Base-by-base conservation (phyloP, 2,329 filamentous ascomycete species). In the Metarhizium sp. region DNA sequence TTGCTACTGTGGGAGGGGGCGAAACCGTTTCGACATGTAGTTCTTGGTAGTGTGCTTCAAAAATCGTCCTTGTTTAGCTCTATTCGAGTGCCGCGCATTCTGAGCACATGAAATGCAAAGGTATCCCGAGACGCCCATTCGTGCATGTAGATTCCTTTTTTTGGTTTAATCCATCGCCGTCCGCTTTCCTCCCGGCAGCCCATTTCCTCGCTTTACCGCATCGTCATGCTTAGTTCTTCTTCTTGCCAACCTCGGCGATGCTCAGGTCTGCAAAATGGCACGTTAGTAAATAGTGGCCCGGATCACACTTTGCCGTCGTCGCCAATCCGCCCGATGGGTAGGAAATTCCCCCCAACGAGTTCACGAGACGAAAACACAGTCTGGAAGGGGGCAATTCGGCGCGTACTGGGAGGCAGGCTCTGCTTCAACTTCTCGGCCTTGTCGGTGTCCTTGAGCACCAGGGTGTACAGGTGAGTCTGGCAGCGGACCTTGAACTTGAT, bases 401-500 rank as follows among this genome's bases (percentile, higher is more conserved):
- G 79, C 90, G 71, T 92, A 99, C 94, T 89, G 69, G 94, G 95
- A 71, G 94, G 95, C 64, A 99, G 84, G 75, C 86, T 91, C 85
- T 97, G 92, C 91, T 96, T 97, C 68, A 99, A 87, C 89, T 99
- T 99, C 82, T 97, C 94, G 78, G 92, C 95, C 90, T 97, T 97
- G 75, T 96, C 94, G 72, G 85, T 84, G 80, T 99, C 94, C 86
- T 96, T 96, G 71, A 99, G 87, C 75, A 95, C 89, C 69, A 99
- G 87, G 68, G 94, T 96, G 88, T 99, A 99, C 68, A 99, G 83
- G 83, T 94, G 86, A 72, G 86, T 85, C 75, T 90, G 83, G 88
- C 94, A 97, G 78, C 94, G 90, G 84, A 99, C 92, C 90, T 99
- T 99, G 91, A 99, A 97, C 88, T 99, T 99, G 87, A 94, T 92